These are phyloP conservation scores for Rhodotorula sp. DNA, from an alignment of 1,284 basidiomycete species.

Conservation along the genomic window DNA sequence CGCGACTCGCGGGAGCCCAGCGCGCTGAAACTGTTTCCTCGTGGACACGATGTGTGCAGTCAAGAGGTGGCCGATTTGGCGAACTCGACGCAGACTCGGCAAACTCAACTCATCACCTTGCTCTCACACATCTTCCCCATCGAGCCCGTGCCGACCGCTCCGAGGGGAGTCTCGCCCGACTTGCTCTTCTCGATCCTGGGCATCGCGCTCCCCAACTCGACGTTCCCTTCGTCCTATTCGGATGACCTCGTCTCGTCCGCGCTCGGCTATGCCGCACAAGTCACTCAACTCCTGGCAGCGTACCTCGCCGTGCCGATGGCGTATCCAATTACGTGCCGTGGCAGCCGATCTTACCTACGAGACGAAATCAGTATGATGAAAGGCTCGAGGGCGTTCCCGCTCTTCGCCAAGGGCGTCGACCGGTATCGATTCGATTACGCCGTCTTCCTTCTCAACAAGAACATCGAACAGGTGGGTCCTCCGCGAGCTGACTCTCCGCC, in stretches of 20 bases:
- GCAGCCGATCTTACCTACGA: constrained; percentile 79
- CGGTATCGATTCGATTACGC: constrained; percentile 97
- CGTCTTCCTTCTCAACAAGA: constrained; percentile 93
- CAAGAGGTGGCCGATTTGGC: neutral
- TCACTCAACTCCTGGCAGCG: constrained; percentile 73
- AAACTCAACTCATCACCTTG: constrained; percentile 57
- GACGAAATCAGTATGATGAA: constrained; percentile 91
- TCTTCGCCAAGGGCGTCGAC: constrained; percentile 92
- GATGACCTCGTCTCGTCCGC: constrained; percentile 60
- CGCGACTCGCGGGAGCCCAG: neutral
- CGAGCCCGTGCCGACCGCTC: constrained; percentile 57
- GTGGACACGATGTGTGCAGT: neutral
- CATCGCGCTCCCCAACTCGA: constrained; percentile 74
- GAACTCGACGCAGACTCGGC: constrained; percentile 41
- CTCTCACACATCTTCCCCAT: constrained; percentile 84
- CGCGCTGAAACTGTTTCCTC: neutral
- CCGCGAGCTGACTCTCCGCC: neutral
- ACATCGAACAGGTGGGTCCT: constrained; percentile 80
- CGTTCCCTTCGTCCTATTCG: constrained; percentile 53
- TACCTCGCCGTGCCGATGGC: constrained; percentile 73
- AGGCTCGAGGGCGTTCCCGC: constrained; percentile 88
- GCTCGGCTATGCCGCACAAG: constrained; percentile 80
- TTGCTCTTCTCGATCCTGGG: constrained; percentile 68
- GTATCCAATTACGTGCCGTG: constrained; percentile 84
- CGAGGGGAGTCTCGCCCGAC: constrained; percentile 5